Evolutionary conservation across 805 yeast genomes (phyloP).

Genomic region (Saccharomyces mikatae): DNA sequence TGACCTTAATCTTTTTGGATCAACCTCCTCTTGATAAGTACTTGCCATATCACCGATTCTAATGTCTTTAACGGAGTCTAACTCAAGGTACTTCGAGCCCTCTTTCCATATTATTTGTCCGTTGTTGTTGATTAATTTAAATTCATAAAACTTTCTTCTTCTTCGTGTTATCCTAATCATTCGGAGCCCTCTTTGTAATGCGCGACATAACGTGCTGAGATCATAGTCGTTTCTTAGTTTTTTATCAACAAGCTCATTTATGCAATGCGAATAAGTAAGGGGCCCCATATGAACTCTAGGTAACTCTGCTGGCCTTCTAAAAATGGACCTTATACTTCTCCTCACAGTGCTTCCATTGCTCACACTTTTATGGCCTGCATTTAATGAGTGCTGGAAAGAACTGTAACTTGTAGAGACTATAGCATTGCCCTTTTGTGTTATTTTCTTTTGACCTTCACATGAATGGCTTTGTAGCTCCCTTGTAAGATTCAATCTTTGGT

Average conservation of each 20-base stretch:
- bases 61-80: conserved; percentile 29
- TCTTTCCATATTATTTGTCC: conserved; percentile 25
- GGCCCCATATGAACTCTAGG: conserved; percentile 16
- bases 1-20: conserved; percentile 50
- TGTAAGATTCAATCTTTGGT: neutral
- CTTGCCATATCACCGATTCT: conserved; percentile 60
- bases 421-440: neutral
- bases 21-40: conserved; percentile 58
- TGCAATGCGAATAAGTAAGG: conserved; percentile 17
- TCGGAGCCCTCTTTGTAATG: conserved; percentile 17
- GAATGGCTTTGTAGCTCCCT: neutral
- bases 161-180: conserved; percentile 27
- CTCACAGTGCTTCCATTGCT: conserved; percentile 1
- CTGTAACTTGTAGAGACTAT: neutral
- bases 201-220: conserved; percentile 6
- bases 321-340: conserved; percentile 9
- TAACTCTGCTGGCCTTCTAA: conserved; percentile 12
- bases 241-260: conserved; percentile 7
- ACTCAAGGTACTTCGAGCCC: conserved; percentile 21
- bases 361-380: neutral
- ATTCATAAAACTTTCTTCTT: conserved; percentile 18
- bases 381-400: neutral
- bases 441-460: neutral
- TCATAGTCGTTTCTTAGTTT: neutral
- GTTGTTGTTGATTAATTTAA: conserved; percentile 15